Evolutionary conservation across 306 rosid species (phyloP), one percentile per base, ranked within the genome.

Genomic region (Prunus fruticosa): DNA sequence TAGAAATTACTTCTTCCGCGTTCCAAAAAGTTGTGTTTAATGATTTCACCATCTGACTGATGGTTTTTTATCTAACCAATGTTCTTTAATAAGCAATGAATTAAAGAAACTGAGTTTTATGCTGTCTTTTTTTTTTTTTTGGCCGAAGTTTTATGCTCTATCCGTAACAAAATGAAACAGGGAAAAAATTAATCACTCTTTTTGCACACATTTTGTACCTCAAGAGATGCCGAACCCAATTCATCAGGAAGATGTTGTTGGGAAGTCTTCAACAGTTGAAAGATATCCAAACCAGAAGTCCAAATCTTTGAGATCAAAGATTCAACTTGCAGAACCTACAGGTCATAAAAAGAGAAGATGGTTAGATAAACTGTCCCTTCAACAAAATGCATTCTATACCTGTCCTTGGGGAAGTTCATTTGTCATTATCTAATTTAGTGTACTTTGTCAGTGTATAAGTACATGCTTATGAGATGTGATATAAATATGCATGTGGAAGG

Each of bases 301-400:
- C 64, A 71, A 67, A 85, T 87, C 87, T 82, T 84, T 79, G 85
- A 86, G 80, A 91, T 77, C 75, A 90, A 66, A 27, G 90, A 84
- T 79, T 88, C 97, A 75, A 84, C 86, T 84, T 85, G 90, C 86
- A 87, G 82, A 79, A 89, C 96, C 98, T 95, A 84, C 66, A 71
- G 28, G 85, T 57, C 81, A 82, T 68, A 83, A 73, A 79, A 72
- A 43, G 67, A 54, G 60, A 85, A 57, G 77, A 78, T 54, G 53
- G 52, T 85, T 76, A 71, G 23, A 52, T 0, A 46, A 58, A 34
- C 23, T 38, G 18, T 27, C 65, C 45, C 53, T 73, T 73, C 2
- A 52, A 12, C 47, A 71, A n/a, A 38, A 30, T 58, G 47, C 51
- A 50, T 13, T 18, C 16, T 7, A 50, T 53, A 15, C 20, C 15